Percentiles rank a stretch among this genome's conserved stretches.
Conservation (phyloP, 169 alveolate species). For the Plasmodium gallinaceum region DNA sequence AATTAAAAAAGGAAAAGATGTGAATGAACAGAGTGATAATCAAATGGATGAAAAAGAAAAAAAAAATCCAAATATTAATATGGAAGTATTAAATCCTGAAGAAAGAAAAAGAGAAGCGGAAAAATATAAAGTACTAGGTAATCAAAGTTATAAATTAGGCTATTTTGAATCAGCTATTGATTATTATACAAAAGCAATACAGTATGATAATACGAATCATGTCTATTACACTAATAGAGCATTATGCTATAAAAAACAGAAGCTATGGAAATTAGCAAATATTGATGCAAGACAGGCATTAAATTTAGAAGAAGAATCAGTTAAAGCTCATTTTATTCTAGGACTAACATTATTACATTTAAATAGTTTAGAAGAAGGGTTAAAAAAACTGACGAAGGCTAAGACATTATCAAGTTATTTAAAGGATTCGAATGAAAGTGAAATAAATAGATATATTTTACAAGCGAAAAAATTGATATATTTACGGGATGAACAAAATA, state of each 20-base stretch:
- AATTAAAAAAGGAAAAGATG: slow-evolving; percentile 3
- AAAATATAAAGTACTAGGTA: slow-evolving; percentile 82
- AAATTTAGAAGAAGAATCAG: slow-evolving; percentile 87
- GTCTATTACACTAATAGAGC: slow-evolving; percentile 90
- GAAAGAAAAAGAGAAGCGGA: slow-evolving; percentile 83
- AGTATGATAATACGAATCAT: slow-evolving; percentile 82
- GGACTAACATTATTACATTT: slow-evolving; percentile 89
- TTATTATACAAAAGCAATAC: slow-evolving; percentile 87
- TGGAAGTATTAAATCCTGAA: slow-evolving; percentile 66
- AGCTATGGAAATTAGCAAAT: slow-evolving; percentile 85
- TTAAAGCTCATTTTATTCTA: slow-evolving; percentile 88
- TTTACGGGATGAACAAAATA: slow-evolving; percentile 80
- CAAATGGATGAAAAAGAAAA: slow-evolving; percentile 21
- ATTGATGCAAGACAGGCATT: slow-evolving; percentile 86
- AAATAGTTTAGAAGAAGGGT: slow-evolving; percentile 85
- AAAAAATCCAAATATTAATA: slow-evolving; percentile 24
- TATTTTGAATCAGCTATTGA: slow-evolving; percentile 89
- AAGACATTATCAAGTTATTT: slow-evolving; percentile 84
- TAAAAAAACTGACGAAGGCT: slow-evolving; percentile 84
- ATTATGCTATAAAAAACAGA: slow-evolving; percentile 87
- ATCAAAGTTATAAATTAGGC: slow-evolving; percentile 89
- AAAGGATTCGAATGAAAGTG: slow-evolving; percentile 82
- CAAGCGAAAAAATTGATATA: slow-evolving; percentile 82
- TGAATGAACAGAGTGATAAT: background rate
- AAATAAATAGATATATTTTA: slow-evolving; percentile 83